Evolutionary conservation across 352 stramenopile species (phyloP).

Genomic region (Pythium oligandrum): DNA sequence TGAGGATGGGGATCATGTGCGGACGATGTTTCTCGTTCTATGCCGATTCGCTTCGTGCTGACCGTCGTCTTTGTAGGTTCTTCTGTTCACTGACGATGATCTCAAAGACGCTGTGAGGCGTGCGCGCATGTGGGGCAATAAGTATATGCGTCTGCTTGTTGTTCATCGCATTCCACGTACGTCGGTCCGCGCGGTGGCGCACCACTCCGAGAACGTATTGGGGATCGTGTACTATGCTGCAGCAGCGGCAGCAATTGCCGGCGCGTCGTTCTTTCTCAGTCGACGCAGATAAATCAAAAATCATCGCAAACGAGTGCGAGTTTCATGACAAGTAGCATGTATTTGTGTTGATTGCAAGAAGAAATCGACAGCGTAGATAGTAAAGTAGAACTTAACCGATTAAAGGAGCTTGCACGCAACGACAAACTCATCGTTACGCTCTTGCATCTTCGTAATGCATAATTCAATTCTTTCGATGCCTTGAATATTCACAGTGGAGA

Average conservation of each 20-base stretch:
- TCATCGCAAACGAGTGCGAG: background rate
- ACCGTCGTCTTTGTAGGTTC: slow-evolving; percentile 28
- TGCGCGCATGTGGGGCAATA: slow-evolving; percentile 76
- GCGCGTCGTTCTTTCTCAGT: slow-evolving; percentile 75
- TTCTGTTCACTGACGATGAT: slow-evolving; percentile 77
- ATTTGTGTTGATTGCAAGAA: too few species aligned
- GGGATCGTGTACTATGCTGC: slow-evolving; percentile 80
- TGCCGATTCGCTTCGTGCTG: background rate
- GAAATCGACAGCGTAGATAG: too few species aligned
- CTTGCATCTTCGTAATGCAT: too few species aligned
- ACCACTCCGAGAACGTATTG: slow-evolving; percentile 44
- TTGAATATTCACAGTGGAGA: too few species aligned
- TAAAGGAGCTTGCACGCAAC: too few species aligned
- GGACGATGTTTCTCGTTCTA: slow-evolving; percentile 7
- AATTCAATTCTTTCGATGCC: too few species aligned
- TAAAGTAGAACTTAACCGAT: too few species aligned
- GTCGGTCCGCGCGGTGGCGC: slow-evolving; percentile 22
- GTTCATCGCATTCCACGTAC: slow-evolving; percentile 33
- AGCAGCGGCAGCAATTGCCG: slow-evolving; percentile 66
- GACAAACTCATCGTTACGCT: too few species aligned
- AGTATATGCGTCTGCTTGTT: slow-evolving; percentile 76
- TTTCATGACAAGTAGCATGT: background rate
- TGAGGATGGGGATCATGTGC: slow-evolving; percentile 75
- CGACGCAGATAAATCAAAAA: slow-evolving; percentile 39
- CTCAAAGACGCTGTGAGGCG: slow-evolving; percentile 75